These are phyloP conservation scores for Leishmania major DNA, from an alignment of 208 protist species.

Conservation along the genomic window DNA sequence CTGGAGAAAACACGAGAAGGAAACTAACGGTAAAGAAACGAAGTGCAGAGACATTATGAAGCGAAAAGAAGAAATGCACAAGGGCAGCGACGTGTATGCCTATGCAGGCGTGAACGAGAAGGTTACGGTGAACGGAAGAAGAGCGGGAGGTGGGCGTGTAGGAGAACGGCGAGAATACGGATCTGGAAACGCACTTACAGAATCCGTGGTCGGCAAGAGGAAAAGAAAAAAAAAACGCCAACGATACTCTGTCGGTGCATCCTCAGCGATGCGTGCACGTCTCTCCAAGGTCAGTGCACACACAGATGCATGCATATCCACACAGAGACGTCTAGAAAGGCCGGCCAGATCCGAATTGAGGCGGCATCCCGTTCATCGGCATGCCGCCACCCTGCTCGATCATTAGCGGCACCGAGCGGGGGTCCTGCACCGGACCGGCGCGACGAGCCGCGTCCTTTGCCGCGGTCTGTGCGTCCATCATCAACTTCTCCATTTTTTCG, in stretches of 20 bases:
- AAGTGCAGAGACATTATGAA: background rate
- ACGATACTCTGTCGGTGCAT: background rate
- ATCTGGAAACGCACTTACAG: background rate
- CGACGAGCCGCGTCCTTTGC: constrained; percentile 84
- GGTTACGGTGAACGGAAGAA: background rate
- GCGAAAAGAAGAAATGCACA: background rate
- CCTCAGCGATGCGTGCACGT: background rate
- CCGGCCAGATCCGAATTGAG: constrained; percentile 63
- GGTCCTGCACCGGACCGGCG: constrained; percentile 48
- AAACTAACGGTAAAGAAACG: background rate
- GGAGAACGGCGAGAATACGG: background rate
- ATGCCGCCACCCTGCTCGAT: constrained; percentile 62
- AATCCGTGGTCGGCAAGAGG: background rate
- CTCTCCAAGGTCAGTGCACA: background rate
- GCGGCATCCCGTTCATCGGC: constrained; percentile 38
- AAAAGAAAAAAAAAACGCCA: background rate
- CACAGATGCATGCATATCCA: background rate
- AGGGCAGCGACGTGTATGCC: background rate
- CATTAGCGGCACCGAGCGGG: constrained; percentile 55
- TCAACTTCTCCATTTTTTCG: constrained; percentile 78
- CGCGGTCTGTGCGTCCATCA: constrained; percentile 81
- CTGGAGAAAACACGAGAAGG: background rate
- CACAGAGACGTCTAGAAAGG: constrained; percentile 47
- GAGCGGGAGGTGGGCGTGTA: background rate
- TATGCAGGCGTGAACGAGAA: background rate